Evolutionary conservation across 495 filamentous ascomycete genomes (phyloP).

Genomic region (Daldinia concentrica): DNA sequence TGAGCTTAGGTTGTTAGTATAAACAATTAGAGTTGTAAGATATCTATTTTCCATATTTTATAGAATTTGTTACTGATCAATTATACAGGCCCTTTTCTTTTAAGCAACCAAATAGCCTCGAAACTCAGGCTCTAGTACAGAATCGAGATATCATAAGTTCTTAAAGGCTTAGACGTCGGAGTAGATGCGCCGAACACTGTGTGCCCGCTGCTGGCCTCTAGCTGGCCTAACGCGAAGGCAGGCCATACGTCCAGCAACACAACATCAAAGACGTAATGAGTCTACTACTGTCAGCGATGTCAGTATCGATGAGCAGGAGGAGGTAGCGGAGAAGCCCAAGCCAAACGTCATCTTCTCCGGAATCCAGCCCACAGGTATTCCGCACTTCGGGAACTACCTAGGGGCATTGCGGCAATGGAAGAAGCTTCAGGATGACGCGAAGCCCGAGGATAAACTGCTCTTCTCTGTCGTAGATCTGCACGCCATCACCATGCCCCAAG

Average conservation of each 20-base stretch:
- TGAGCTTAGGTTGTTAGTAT: neutral
- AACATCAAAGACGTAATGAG: slow-evolving; percentile 30
- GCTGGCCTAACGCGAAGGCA: slow-evolving; percentile 29
- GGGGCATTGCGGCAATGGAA: slow-evolving; percentile 92
- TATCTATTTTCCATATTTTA: neutral
- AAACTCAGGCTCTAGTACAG: neutral
- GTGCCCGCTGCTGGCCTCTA: slow-evolving; percentile 38
- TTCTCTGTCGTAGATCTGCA: slow-evolving; percentile 93
- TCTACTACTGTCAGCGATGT: slow-evolving; percentile 8
- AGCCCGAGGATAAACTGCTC: slow-evolving; percentile 66
- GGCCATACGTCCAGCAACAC: slow-evolving; percentile 6
- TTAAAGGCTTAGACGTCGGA: neutral
- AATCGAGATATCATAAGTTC: neutral
- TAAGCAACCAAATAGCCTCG: neutral
- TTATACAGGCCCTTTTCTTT: neutral
- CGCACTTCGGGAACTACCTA: slow-evolving; percentile 96
- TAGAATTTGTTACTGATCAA: neutral
- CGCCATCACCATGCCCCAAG: slow-evolving; percentile 82
- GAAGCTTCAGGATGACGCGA: slow-evolving; percentile 69
- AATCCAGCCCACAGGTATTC: slow-evolving; percentile 94
- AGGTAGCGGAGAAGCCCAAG: neutral
- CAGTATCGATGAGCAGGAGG: neutral
- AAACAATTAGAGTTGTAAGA: neutral
- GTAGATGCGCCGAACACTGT: slow-evolving; percentile 43
- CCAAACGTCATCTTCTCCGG: slow-evolving; percentile 80